Conservation (phyloP, 768 basidiomycete species). For the Holtermanniella nyarrowii region DNA sequence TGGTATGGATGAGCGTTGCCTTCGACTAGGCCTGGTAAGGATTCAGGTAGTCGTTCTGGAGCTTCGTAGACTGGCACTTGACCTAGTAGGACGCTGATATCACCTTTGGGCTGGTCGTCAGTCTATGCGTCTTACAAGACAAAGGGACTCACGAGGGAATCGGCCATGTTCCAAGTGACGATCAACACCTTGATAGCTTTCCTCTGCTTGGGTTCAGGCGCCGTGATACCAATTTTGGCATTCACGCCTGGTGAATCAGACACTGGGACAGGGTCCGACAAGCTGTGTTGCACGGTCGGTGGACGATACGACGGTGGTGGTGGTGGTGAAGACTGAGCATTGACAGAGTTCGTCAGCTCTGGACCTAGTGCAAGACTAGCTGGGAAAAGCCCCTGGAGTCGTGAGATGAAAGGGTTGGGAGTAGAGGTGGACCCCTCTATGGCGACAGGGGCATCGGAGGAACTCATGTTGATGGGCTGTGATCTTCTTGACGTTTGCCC, state of each 20-base stretch:
- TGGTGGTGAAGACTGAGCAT: too few species aligned
- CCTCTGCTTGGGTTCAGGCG: constrained; percentile 11
- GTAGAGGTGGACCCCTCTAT: too few species aligned
- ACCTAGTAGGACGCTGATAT: constrained; percentile 32
- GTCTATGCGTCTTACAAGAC: not conserved
- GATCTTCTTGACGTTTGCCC: too few species aligned
- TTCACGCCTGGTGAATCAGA: not conserved
- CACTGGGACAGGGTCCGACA: not conserved
- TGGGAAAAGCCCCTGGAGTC: too few species aligned
- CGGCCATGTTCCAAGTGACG: constrained; percentile 40
- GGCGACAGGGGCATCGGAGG: too few species aligned
- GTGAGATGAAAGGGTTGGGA: too few species aligned
- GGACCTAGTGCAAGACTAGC: too few species aligned
- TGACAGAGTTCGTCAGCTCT: too few species aligned
- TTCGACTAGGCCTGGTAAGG: constrained; percentile 19
- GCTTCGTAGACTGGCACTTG: constrained; percentile 26
- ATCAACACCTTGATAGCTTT: constrained; percentile 36
- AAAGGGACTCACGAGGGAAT: constrained; percentile 27
- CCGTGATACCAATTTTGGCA: not conserved
- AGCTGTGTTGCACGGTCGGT: not conserved
- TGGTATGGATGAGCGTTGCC: constrained; percentile 38
- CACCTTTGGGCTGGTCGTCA: constrained; percentile 34
- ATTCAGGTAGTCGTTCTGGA: not conserved
- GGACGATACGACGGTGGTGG: too few species aligned
- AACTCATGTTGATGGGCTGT: too few species aligned